These are phyloP conservation scores for Cornus florida DNA, from an alignment of 148 eudicot species.

Conservation along the genomic window DNA sequence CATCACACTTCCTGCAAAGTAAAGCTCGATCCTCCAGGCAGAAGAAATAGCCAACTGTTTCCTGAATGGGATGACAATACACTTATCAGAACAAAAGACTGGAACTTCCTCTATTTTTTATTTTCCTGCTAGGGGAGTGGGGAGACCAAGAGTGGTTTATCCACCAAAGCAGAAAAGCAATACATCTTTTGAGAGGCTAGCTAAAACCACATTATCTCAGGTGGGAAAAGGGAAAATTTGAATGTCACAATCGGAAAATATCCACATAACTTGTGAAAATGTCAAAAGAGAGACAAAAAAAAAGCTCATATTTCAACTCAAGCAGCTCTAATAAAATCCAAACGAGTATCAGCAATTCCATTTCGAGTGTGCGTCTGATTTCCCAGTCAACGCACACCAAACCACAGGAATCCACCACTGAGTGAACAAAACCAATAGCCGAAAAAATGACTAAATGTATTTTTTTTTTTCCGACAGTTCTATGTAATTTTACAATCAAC, in stretches of 20 bases:
- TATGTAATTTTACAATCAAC: no score
- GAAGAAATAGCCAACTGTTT: conserved; percentile 83
- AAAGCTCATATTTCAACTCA: neutral
- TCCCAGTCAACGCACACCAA: no score
- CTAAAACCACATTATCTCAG: neutral
- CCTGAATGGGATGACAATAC: conserved; percentile 48
- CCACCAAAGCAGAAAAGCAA: neutral
- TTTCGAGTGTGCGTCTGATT: no score
- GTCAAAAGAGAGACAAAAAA: neutral
- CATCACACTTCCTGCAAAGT: conserved; percentile 85
- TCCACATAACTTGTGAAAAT: neutral
- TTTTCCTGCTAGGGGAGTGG: neutral
- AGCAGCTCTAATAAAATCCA: neutral
- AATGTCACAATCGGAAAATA: neutral
- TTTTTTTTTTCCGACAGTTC: no score
- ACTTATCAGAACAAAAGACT: neutral
- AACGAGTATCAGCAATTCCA: neutral
- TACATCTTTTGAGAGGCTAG: no score
- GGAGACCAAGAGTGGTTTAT: neutral
- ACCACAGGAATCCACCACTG: no score
- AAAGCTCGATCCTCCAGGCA: conserved; percentile 95
- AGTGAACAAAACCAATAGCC: no score
- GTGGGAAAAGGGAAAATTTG: neutral
- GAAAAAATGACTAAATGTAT: no score
- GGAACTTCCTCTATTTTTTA: no score